Conservation (phyloP, 805 yeast species). For the Candida qinlingensis region DNA sequence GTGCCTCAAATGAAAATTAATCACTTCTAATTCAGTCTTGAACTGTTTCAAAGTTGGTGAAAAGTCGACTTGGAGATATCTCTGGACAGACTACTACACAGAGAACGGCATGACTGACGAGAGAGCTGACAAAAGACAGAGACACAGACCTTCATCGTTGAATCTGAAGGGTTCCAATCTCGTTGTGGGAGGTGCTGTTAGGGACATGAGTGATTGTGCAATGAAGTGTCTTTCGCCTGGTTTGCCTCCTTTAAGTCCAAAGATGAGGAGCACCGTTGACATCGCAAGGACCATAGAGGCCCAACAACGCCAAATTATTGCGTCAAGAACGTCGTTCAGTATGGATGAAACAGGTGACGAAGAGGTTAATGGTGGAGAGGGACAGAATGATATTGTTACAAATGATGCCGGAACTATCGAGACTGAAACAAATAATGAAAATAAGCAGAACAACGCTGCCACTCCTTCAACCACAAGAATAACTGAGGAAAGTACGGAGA, state of each 20-base stretch:
- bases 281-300: constrained; percentile 24
- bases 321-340: constrained; percentile 13
- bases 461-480: constrained; percentile 10
- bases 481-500: constrained; percentile 5
- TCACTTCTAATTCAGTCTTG: not conserved
- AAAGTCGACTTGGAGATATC: too few relatives aligned
- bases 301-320: constrained; percentile 25
- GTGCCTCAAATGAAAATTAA: constrained; percentile 1
- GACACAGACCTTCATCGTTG: constrained; percentile 25
- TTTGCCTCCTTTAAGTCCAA: constrained; percentile 23
- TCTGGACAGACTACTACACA: not conserved
- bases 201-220: constrained; percentile 22
- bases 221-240: constrained; percentile 27
- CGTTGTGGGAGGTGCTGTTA: not conserved
- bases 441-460: not conserved
- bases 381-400: too few relatives aligned
- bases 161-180: constrained; percentile 17
- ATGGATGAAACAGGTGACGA: not conserved
- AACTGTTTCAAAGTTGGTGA: not conserved
- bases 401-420: not conserved
- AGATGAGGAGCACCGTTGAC: constrained; percentile 24
- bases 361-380: constrained; percentile 5
- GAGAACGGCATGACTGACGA: not conserved
- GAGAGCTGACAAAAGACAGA: constrained; percentile 14
- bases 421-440: not conserved